Base-by-base conservation (phyloP, 306 rosid species). In the Rosa chinensis region DNA sequence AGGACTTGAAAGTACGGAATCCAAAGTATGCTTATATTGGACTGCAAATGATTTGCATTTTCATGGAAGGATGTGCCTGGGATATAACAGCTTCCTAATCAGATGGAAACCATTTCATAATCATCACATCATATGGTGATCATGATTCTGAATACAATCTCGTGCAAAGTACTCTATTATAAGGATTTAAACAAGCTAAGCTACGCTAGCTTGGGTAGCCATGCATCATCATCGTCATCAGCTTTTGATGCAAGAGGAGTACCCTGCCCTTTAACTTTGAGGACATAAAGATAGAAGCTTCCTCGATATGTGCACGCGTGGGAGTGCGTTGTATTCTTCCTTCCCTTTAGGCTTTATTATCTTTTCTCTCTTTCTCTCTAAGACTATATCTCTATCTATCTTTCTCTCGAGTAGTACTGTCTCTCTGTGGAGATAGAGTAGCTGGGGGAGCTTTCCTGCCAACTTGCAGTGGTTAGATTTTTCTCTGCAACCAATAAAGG, bases 281-380 rank as follows among this genome's bases (percentile, higher is more conserved):
- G 78, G 74, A 63, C 88, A 84, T 90, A 91, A 89, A 89, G 91
- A 85, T 85, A 90, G 98, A 94, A 94, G 97, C 97, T 92, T 94
- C 98, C 97, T 92, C 94, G 98, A 87, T 86, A 87, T 86, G 70
- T 82, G 89, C 83, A 88, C 85, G 88, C 97, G 85, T 92, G 97
- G 95, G 87, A 94, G 98, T 94, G 98, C 98, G 97, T 89, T 89
- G 90, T 87, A 89, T 94, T 94, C 98, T 94, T 89, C 97, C 96
- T 81, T n/a, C 80, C 80, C 90, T 91, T 94, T 92, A 88, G 97
- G 90, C 98, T 94, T 94, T 93, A 92, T 79, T 83, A 83, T 39
- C 97, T 85, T 94, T 89, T 82, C 18, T 53, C 21, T 48, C 12
- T 75, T 12, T 64, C 50, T 73, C 53, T 32, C 78, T 45, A 39